Evolutionary conservation across 345 rosid species (phyloP), one percentile per base, ranked within the genome.

Genomic region (Hibiscus trionum): DNA sequence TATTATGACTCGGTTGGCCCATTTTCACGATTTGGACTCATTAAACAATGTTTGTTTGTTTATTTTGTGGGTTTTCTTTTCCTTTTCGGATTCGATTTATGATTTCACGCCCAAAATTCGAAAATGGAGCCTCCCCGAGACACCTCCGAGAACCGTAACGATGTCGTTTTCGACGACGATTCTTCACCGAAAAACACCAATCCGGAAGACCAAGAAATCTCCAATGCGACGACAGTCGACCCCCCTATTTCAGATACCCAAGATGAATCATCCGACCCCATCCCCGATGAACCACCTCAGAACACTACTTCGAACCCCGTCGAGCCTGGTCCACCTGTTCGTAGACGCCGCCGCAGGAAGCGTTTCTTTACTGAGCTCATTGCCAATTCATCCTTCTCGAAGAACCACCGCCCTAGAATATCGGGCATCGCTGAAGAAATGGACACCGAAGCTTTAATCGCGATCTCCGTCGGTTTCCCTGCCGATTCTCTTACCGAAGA

Each of bases 401-500:
- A 81, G 73, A 84, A 86, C 72, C 92, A 90, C 29, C 91, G 92
- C 4, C 83, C 72, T 60, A 80, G 87, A 64, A 12, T 77, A 19
- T 71, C 86, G 3, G 88, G 86, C 12, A 76, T 84, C 3, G 82
- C 91, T 1, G 88, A 88, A 82, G 97, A 92, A 66, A 77, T 92
- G 7, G 96, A 89, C 75, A 82, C 86, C 11, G 98, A 92, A 79
- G 96, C 97, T 21, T 70, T 89, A 39, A 89, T 86, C 17, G 97
- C 98, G 2, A 86, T 85, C 77, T 95, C 98, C 0, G 94, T 92
- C 0, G 98, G 99, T 11, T 95, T 95, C 66, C 98, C 98, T 4
- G 93, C 88, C 5, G 91, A 89, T 74, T 95, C 97, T 1, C 88
- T 95, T 3, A 92, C 93, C 2, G 98, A 95, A 78, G 99, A 95